phyloP scores from a whole-genome alignment of 2,329 filamentous ascomycete genomes.

The Simplicillium sp. region DNA sequence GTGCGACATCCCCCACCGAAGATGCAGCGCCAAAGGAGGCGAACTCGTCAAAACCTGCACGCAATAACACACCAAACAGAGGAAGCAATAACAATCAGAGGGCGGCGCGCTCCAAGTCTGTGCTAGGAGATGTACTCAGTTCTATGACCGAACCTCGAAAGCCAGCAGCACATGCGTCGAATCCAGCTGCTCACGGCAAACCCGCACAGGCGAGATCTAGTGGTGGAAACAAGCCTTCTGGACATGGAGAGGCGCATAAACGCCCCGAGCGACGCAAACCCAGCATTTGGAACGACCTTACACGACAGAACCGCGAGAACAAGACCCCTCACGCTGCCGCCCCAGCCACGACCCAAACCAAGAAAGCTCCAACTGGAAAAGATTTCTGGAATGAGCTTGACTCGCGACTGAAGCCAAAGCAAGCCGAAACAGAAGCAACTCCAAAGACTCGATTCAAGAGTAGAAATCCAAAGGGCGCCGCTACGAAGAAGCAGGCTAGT shows the following conservation, averaged over 20 bases:
- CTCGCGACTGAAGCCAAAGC: slow-evolving; percentile 3
- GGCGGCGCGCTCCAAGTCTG: slow-evolving; percentile 13
- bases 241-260: slow-evolving; percentile 9
- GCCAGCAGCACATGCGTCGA: neutral
- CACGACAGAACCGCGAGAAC: neutral
- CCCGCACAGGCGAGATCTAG: too few relatives aligned
- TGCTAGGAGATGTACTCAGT: slow-evolving; percentile 21
- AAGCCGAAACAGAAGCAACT: neutral
- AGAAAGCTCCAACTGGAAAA: neutral
- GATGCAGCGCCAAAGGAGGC: slow-evolving; percentile 8
- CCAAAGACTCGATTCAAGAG: neutral
- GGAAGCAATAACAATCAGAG: neutral
- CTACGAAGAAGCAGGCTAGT: slow-evolving; percentile 2
- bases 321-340: neutral
- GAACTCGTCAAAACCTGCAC: neutral
- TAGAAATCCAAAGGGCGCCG: neutral
- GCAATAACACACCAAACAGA: slow-evolving; percentile 3
- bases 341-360: neutral
- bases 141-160: slow-evolving; percentile 4
- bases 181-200: too few relatives aligned
- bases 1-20: slow-evolving; percentile 7
- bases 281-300: slow-evolving; percentile 10
- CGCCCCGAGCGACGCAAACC: slow-evolving; percentile 12
- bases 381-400: slow-evolving; percentile 16
- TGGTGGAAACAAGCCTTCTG: neutral